These are phyloP conservation scores for Penicillium oxalicum DNA, from an alignment of 2,329 filamentous ascomycete genomes.

Conservation along the genomic window DNA sequence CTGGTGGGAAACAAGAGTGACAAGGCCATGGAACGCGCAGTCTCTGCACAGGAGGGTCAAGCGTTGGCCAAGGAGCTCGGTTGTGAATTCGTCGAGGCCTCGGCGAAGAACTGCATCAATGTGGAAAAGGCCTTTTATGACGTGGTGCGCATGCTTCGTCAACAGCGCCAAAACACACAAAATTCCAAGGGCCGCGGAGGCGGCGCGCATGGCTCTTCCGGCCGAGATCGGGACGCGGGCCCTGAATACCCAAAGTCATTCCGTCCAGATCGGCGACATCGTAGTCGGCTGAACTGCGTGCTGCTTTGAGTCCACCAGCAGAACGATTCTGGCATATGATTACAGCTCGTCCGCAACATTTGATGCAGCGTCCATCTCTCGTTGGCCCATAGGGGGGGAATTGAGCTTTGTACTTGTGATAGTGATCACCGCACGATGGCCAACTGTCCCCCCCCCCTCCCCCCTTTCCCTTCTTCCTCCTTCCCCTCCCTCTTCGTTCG, in stretches of 20 bases:
- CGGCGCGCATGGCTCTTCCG: conserved; percentile 33
- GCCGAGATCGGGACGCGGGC: conserved; percentile 32
- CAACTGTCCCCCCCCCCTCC: neutral
- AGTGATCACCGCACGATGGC: neutral
- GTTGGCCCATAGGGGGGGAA: no score
- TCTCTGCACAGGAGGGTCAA: conserved; percentile 92
- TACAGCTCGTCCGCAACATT: no score
- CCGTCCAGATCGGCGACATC: conserved; percentile 34
- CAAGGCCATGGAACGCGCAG: conserved; percentile 88
- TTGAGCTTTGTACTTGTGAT: neutral
- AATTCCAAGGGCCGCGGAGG: conserved; percentile 15
- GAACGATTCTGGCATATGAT: conserved; percentile 9
- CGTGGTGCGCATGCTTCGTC: conserved; percentile 82
- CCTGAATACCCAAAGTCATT: conserved; percentile 37
- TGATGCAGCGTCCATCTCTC: neutral
- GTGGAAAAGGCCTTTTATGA: conserved; percentile 99
- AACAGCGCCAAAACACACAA: conserved; percentile 61
- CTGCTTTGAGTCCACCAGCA: conserved; percentile 30
- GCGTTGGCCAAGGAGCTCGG: conserved; percentile 85
- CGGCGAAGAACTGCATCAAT: conserved; percentile 96
- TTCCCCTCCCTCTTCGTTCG: neutral
- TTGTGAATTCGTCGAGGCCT: conserved; percentile 95
- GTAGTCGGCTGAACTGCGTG: conserved; percentile 32
- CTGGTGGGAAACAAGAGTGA: conserved; percentile 98
- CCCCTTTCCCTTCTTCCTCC: neutral